Conservation (phyloP, 202 grass and related monocot genomes). For the Setaria viridis region DNA sequence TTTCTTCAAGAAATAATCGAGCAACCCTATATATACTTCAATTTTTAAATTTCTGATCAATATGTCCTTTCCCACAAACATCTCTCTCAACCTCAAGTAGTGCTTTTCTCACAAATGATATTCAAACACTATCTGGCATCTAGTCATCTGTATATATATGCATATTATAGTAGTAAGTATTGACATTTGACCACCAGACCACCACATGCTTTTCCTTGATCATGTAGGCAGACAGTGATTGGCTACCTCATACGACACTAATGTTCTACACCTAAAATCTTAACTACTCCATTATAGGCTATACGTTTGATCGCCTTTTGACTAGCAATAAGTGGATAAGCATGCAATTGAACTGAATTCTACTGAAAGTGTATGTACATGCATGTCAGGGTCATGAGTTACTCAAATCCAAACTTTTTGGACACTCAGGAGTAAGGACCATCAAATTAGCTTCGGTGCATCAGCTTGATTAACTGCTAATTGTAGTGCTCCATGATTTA, state of each 20-base stretch:
- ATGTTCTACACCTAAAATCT: background rate
- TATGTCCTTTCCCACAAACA: background rate
- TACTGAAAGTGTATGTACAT: slow-evolving; percentile 18
- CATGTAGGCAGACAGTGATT: background rate
- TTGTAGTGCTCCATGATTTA: slow-evolving; percentile 15
- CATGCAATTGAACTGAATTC: slow-evolving; percentile 3
- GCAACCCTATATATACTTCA: background rate
- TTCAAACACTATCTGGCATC: background rate
- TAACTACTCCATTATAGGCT: slow-evolving; percentile 31
- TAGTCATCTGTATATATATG: background rate
- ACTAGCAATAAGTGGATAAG: slow-evolving; percentile 36
- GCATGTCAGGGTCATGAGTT: slow-evolving; percentile 31
- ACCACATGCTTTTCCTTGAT: slow-evolving; percentile 17
- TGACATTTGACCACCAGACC: background rate
- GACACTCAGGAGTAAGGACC: slow-evolving; percentile 6
- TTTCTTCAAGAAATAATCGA: background rate
- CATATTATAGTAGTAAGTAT: background rate
- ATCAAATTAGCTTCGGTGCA: slow-evolving; percentile 15
- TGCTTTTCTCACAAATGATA: background rate
- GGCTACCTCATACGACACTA: background rate
- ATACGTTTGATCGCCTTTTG: slow-evolving; percentile 33
- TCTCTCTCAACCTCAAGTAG: background rate
- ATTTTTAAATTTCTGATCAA: background rate
- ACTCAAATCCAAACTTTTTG: slow-evolving; percentile 1
- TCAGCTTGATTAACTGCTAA: slow-evolving; percentile 7